A percentile compares a stretch with the other conserved stretches of the same genome.
Evolutionary conservation across 2,329 filamentous ascomycete genomes (phyloP).

Genomic region (Beauveria rudraprayagi): DNA sequence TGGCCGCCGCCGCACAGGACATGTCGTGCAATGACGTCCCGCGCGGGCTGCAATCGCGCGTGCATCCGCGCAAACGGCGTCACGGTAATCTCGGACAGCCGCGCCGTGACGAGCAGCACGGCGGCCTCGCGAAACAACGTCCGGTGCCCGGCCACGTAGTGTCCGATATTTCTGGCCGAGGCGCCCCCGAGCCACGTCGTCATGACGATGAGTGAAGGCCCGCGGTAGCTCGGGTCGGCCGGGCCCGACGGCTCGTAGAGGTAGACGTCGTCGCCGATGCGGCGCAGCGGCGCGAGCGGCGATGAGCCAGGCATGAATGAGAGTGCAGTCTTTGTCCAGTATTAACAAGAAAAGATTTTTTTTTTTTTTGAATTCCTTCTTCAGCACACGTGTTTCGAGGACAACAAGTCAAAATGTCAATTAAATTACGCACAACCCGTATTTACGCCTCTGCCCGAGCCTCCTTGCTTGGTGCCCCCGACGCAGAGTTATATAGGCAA

Average conservation of each 20-base stretch:
- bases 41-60: constrained; percentile 6
- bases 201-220: constrained; percentile 6
- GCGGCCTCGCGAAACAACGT: neutral
- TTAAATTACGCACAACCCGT: too few relatives aligned
- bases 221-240: neutral
- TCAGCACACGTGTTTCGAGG: too few relatives aligned
- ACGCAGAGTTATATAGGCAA: neutral
- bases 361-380: too few relatives aligned
- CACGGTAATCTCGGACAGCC: constrained; percentile 10
- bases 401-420: too few relatives aligned
- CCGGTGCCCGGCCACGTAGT: constrained; percentile 5
- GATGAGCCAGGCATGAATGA: constrained; percentile 4
- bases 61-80: constrained; percentile 9
- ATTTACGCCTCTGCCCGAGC: too few relatives aligned
- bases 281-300: neutral
- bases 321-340: neutral
- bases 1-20: neutral
- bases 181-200: constrained; percentile 11
- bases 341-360: too few relatives aligned
- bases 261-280: constrained; percentile 9
- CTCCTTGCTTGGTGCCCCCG: too few relatives aligned
- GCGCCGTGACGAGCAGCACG: constrained; percentile 8
- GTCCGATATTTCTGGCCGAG: neutral
- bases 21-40: constrained; percentile 2
- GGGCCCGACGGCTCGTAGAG: constrained; percentile 4